Evolutionary conservation across 148 eudicot species (phyloP), one percentile per base, ranked within the genome.

Genomic region (Drosera capensis): DNA sequence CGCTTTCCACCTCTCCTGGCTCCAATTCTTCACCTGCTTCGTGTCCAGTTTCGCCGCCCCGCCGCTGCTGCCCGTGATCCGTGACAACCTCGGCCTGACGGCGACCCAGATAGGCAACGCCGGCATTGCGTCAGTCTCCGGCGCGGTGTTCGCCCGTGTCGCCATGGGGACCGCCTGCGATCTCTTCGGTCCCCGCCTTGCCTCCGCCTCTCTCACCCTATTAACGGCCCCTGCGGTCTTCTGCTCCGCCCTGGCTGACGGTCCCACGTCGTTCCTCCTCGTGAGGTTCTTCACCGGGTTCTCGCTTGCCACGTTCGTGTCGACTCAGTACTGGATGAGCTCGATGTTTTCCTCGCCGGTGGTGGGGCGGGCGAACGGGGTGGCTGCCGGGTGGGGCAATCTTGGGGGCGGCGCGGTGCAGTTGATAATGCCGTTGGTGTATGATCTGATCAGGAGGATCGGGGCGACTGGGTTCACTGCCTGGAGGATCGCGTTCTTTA

Each of bases 241-340:
- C 69, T 68, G 56, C 36, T 61, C 64, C 14, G 30, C 97, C 24
- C 18, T 71, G 0, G 59, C 48, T 6, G 14, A 49, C 46, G 46
- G 75, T 0, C 18, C 85, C 0, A 16, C 36, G 7, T 38, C 64
- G 2, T 88, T 74, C 55, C 47, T 75, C 55, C 58, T 83, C 0
- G 73, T 52, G 1, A 71, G 97, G 8, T 83, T 88, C 56, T 73
- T 88, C 51, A 63, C 80, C 0, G 94, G 97, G 5, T 83, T 88
- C 45, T 83, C 94, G 0, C 37, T 88, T 1, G 97, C 97, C 37
- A 83, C 92, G 1, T 88, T 88, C 38, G 97, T 88, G 7, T 80
- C 97, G 0, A 75, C 86, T 8, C 86, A 80, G 5, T 88, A 64
- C 65, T 88, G 97, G 97, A 83, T 83, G 94, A 83, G 94, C 67